Evolutionary conservation across 1,284 basidiomycete genomes (phyloP).

Genomic region (Boletellus deceptivus): DNA sequence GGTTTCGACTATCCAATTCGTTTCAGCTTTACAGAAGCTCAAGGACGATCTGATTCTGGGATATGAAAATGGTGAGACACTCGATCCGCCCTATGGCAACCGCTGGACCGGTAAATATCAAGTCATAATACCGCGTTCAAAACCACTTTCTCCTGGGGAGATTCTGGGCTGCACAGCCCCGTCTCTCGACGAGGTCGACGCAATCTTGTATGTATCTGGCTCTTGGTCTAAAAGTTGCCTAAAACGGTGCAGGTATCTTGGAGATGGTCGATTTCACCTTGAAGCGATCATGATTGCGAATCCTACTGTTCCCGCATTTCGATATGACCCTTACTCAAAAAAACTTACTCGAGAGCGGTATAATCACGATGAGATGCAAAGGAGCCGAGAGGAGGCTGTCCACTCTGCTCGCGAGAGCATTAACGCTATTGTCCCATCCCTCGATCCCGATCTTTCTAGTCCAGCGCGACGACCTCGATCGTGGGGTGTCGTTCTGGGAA

Average conservation of each 20-base stretch:
- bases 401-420: conserved; percentile 69
- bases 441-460: conserved; percentile 2
- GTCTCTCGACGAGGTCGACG: conserved; percentile 75
- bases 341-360: conserved; percentile 94
- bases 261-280: conserved; percentile 97
- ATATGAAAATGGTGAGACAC: conserved; percentile 8
- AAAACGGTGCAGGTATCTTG: conserved; percentile 75
- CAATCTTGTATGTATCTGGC: conserved; percentile 66
- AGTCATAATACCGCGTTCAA: conserved; percentile 82
- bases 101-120: conserved; percentile 72
- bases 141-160: conserved; percentile 95
- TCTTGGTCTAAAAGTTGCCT: conserved; percentile 9
- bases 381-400: conserved; percentile 75
- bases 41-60: conserved; percentile 70
- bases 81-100: conserved; percentile 6
- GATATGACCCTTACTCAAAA: conserved; percentile 98
- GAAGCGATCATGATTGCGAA: conserved; percentile 99
- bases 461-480: conserved; percentile 21
- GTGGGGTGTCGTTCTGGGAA: conserved; percentile 97
- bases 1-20: conserved; percentile 95
- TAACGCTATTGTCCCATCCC: conserved; percentile 25
- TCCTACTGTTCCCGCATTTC: conserved; percentile 92
- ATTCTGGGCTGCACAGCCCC: conserved; percentile 98
- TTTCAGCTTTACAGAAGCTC: conserved; percentile 84
- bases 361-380: conserved; percentile 86